Evolutionary conservation across 306 rosid genomes (phyloP).

Genomic region (Dryas octopetala): DNA sequence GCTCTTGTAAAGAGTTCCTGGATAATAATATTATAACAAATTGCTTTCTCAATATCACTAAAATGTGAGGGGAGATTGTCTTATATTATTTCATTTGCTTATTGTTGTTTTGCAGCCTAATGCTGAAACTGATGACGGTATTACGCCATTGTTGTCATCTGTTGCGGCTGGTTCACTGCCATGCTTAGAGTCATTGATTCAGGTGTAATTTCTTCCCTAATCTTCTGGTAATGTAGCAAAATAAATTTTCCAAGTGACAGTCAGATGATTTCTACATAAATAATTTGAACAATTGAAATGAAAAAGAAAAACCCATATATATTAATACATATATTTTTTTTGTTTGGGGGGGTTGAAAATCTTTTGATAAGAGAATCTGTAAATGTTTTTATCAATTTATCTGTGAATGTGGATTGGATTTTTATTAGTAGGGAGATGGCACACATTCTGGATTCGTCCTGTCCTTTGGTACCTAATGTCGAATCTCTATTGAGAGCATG

Average conservation of each 20-base stretch:
- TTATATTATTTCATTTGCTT: conserved; percentile 1
- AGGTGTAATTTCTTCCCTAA: conserved; percentile 50
- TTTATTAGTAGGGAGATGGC: neutral
- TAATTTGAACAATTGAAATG: neutral
- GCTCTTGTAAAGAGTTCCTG: conserved; percentile 2
- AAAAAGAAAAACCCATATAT: neutral
- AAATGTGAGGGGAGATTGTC: conserved; percentile 4
- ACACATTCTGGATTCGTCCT: neutral
- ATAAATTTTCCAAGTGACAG: neutral
- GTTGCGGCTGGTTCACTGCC: conserved; percentile 89
- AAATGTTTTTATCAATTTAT: neutral
- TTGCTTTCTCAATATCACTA: neutral
- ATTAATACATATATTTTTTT: neutral
- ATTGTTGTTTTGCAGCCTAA: conserved; percentile 68
- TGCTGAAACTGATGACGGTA: conserved; percentile 84
- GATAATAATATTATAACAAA: neutral
- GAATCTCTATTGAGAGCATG: neutral
- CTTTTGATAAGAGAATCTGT: neutral
- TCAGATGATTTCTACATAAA: conserved; percentile 6
- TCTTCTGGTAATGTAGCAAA: neutral
- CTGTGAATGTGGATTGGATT: neutral
- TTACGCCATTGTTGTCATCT: conserved; percentile 81
- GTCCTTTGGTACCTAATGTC: neutral
- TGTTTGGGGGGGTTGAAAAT: neutral
- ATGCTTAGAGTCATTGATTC: conserved; percentile 79